Base-by-base conservation (phyloP, 805 yeast genomes). In the Torulaspora quercuum region DNA sequence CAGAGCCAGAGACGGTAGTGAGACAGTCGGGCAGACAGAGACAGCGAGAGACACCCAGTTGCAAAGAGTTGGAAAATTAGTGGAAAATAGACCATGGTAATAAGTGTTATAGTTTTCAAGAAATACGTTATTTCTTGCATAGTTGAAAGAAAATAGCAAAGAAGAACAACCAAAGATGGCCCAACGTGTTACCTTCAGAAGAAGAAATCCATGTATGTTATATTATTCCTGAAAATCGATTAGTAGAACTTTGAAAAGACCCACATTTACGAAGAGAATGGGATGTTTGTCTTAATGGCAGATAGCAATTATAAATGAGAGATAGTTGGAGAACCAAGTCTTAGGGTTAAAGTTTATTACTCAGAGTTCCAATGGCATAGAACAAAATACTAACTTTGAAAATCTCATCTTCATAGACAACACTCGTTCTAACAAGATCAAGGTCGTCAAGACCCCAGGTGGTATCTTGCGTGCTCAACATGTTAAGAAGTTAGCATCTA, bases 371-470 rank as follows among this genome's bases (percentile, higher is more conserved):
- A n/a, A n/a, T n/a, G n/a, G n/a, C n/a, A n/a, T n/a, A n/a, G 4
- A 24, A 33, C 21, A 29, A 16, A 24, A 17, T 22, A 22, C 26
- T 30, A 21, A 20, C 25, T n/a, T n/a, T n/a, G n/a, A 13, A 20
- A 10, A 10, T 14, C 13, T 33, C 15, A 14, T 37, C 29, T 23
- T 27, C n/a, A 35, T 47, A 85, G 94, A 88, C 95, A 92, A 92
- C 95, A 89, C 98, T 82, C 83, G 82, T 75, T 92, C 98, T 63
- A 92, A 92, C 95, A 86, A 84, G 80, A 90, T 92, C 80, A 90
- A 85, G 89, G 95, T 90, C 74, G 95, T 90, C 65, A 92, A 90
- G 86, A 92, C 99, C 75, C 98, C 99, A 74, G 99, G 99, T 81
- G 97, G 97, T 70, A 83, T 82, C 74, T 82, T 92, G 74, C 82